A percentile compares a stretch with the other conserved stretches of the same genome.
These are phyloP conservation scores for Fusarium cicatricum DNA, from an alignment of 2,329 filamentous ascomycete genomes.

Conservation along the genomic window DNA sequence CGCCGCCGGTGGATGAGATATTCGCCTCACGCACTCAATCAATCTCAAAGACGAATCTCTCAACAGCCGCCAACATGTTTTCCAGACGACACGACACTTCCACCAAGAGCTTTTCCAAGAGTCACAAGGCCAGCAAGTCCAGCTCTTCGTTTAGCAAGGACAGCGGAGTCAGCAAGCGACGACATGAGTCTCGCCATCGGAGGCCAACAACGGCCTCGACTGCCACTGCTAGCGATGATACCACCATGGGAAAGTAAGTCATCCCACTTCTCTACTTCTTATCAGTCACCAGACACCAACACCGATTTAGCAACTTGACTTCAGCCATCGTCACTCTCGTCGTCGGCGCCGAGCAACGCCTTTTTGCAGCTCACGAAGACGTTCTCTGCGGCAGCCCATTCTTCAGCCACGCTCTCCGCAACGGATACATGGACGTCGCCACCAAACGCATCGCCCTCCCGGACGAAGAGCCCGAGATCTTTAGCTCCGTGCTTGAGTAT, in stretches of 20 bases:
- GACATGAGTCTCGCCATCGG: conserved; percentile 59
- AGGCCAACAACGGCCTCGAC: conserved; percentile 59
- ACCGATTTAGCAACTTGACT: conserved; percentile 55
- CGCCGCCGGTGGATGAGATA: conserved; percentile 23
- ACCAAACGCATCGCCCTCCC: conserved; percentile 79
- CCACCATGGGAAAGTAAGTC: conserved; percentile 55
- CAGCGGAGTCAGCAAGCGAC: conserved; percentile 62
- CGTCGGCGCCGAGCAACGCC: conserved; percentile 81
- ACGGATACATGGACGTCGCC: conserved; percentile 46
- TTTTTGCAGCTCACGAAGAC: conserved; percentile 92
- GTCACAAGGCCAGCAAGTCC: conserved; percentile 59
- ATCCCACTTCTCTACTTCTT: background rate
- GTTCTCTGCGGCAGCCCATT: conserved; percentile 81
- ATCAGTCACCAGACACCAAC: conserved; percentile 1
- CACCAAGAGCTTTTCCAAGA: conserved; percentile 62
- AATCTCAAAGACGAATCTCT: background rate
- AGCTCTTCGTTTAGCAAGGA: conserved; percentile 64
- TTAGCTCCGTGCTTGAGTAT: conserved; percentile 89
- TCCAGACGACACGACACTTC: conserved; percentile 54
- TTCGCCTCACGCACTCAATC: background rate
- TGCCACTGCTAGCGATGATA: conserved; percentile 48
- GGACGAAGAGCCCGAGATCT: conserved; percentile 88
- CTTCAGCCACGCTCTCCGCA: conserved; percentile 62
- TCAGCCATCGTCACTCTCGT: conserved; percentile 81
- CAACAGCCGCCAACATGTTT: conserved; percentile 53